Base-by-base conservation (phyloP, 2,329 filamentous ascomycete genomes). In the Ophiognomonia clavigignenti-juglandacearum region DNA sequence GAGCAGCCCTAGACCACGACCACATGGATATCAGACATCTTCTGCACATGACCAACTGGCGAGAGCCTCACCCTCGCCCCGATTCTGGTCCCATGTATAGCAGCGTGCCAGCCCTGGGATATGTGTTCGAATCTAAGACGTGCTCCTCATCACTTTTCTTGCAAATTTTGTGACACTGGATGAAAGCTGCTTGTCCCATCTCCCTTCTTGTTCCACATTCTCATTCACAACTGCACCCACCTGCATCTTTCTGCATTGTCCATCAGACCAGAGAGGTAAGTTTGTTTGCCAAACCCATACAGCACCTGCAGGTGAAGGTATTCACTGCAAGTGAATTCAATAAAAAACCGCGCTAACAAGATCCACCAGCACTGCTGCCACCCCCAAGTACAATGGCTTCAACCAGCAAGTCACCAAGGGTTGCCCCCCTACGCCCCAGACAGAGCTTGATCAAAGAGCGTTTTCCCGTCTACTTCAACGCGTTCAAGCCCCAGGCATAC, bases 401-500 rank as follows among this genome's bases (percentile, higher is more conserved):
- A 10, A 31, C 43, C 43, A 39, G 38, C 16, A 45, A 45, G 43
- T 40, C 48, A 22, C 16, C 34, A 34, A 43, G 41, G 47, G 74
- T 73, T 69, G 67, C 66, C 19, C 67, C 70, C 11, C 57, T 73
- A 9, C 64, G 71, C 36, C 63, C 68, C 26, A 61, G 80, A 46
- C 75, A 78, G 46, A 75, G 75, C 53, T 65, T 86, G n/a, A 66
- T 81, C 20, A 89, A 88, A 62, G 82, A 88, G 42, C 75, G 77
- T 45, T 88, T 95, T 59, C 70, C 82, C 3, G 64, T 68, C 31
- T 75, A 83, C 52, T 89, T 95, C 64, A 72, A 75, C 19, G 75
- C 73, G 26, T 73, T 87, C 37, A 86, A 86, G 62, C 85, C 83
- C 19, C 83, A 87, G 57, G 74, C 78, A 16, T 93, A 93, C 66